These are phyloP conservation scores for Hansenula sp. DNA, from an alignment of 1,139 yeast genomes.

Conservation along the genomic window DNA sequence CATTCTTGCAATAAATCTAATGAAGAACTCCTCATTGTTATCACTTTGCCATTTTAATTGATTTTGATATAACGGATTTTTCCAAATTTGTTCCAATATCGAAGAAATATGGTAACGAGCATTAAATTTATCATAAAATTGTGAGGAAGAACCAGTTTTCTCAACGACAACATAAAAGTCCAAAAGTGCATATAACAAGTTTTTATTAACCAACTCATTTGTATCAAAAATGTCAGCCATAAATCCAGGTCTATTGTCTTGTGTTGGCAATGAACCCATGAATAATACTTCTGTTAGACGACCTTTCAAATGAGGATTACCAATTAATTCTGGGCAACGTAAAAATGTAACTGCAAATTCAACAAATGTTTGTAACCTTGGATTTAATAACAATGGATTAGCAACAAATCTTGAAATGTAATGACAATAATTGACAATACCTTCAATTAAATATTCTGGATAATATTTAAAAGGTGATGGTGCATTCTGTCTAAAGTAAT, in stretches of 20 bases:
- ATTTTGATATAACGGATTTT: constrained; percentile 58
- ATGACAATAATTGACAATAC: constrained; percentile 71
- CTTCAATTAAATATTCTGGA: constrained; percentile 87
- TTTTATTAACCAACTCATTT: constrained; percentile 57
- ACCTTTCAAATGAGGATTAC: constrained; percentile 92
- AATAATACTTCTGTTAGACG: constrained; percentile 78
- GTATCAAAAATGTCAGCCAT: constrained; percentile 63
- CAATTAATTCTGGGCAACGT: constrained; percentile 81
- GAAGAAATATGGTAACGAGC: constrained; percentile 83
- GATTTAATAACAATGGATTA: constrained; percentile 56
- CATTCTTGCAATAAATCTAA: constrained; percentile 90
- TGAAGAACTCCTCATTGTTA: constrained; percentile 73
- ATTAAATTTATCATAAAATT: constrained; percentile 94
- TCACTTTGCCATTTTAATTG: constrained; percentile 69
- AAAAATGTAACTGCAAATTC: constrained; percentile 72
- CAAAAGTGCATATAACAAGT: constrained; percentile 76
- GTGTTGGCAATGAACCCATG: constrained; percentile 63
- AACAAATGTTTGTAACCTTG: constrained; percentile 54
- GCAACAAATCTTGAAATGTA: constrained; percentile 56
- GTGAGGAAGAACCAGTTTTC: constrained; percentile 92
- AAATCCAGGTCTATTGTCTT: constrained; percentile 66
- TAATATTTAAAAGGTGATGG: constrained; percentile 78
- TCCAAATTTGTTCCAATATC: constrained; percentile 82
- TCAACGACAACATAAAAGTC: constrained; percentile 94
- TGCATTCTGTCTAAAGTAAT: constrained; percentile 57